Base-by-base conservation (phyloP, 139 green algal genomes). In the Volvox reticuliferus region DNA sequence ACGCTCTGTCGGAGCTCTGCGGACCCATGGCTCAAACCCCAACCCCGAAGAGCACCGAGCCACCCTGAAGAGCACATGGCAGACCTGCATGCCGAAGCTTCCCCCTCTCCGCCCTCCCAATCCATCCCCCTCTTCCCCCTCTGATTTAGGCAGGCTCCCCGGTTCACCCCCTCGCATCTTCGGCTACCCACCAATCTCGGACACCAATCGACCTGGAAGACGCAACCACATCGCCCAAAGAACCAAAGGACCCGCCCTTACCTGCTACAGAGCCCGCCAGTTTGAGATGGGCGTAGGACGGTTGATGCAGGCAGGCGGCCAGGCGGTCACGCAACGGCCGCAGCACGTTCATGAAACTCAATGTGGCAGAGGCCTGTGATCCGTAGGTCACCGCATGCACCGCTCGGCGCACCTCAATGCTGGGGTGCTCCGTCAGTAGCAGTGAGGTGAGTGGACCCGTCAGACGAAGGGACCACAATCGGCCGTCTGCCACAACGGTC, bases 401-500 rank as follows among this genome's bases (percentile, higher is more conserved):
- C 30, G 67, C 67, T 12, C 67, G 67, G 5, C 83, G 83, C 83
- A 89, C 26, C 13, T 68, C 26, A n/a, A 1, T 69, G 83, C 83
- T 89, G 36, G 83, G 83, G 26, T 89, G 83, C 24, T 80, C 68
- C 35, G 35, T 17, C 67, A 89, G 68, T 33, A 89, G 83, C 83
- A 81, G 26, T 12, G 28, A 30, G 26, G 83, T 68, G 36, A 89
- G 83, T 9, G 22, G 24, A 5, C 26, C 67, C 5, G 36, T 80
- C 36, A 80, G 83, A n/a, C 35, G 67, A 3, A 89, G 30, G 5
- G 35, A 37, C 83, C 67, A 89, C 33, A 89, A 65, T 35, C 28
- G 67, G 24, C 83, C 83, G 26, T 37, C 83, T 89, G 83, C 67
- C 6, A 14, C 18, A 28, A 55, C 44, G 44, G 44, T 55, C 44